Conservation (phyloP, 2,329 filamentous ascomycete species). For the Decorospora gaudefroyi region DNA sequence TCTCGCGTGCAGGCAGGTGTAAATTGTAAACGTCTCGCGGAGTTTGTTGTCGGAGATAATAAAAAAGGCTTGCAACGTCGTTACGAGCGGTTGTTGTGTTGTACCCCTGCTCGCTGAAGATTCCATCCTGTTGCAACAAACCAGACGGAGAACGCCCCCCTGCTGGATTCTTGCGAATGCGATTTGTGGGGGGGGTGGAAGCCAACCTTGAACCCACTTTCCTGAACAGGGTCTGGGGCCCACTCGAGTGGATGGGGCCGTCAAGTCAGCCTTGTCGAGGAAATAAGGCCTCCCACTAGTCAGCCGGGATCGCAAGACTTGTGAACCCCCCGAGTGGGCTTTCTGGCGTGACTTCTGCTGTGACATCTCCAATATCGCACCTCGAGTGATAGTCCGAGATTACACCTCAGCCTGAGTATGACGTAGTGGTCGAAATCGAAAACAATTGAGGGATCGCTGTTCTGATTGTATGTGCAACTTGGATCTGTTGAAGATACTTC, state of each 20-base stretch:
- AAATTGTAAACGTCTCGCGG: too few species aligned
- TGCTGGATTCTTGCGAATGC: conserved; percentile 10
- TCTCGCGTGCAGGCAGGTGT: too few species aligned
- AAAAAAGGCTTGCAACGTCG: conserved; percentile 2
- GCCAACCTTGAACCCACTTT: too few species aligned
- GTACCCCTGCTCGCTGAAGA: conserved; percentile 18
- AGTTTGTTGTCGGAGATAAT: conserved; percentile 1
- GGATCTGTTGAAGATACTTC: conserved; percentile 5
- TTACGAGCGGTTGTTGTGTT: conserved; percentile 10
- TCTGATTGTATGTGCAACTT: neutral
- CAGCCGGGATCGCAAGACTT: conserved; percentile 36
- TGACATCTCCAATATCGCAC: conserved; percentile 21
- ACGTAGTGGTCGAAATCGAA: neutral
- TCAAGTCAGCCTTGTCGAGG: conserved; percentile 43
- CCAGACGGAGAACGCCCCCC: too few species aligned
- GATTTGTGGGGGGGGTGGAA: conserved; percentile 9
- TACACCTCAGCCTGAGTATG: neutral
- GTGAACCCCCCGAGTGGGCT: conserved; percentile 21
- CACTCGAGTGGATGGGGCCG: conserved; percentile 15
- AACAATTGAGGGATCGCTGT: neutral
- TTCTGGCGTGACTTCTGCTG: conserved; percentile 25
- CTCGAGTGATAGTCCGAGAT: neutral
- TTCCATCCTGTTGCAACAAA: conserved; percentile 8
- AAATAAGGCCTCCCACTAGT: conserved; percentile 42
- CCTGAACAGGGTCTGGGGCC: conserved; percentile 8